phyloP scores from a whole-genome alignment of 495 filamentous ascomycete species.

The Aspergillus egyptiacus region DNA sequence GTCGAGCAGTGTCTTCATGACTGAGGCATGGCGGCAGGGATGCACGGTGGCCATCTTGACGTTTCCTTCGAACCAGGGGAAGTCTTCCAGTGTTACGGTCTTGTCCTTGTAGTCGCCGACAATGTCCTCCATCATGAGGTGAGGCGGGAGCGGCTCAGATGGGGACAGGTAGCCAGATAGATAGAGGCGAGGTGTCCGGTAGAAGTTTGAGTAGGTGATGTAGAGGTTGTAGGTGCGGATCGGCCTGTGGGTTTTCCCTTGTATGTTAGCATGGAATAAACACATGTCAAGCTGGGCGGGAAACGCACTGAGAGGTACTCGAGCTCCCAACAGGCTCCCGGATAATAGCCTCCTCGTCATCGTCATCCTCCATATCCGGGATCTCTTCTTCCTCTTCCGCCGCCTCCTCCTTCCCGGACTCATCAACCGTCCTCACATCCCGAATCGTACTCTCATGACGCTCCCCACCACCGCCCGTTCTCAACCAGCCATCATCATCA shows the following conservation, averaged over 20 bases:
- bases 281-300: background rate
- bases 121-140: constrained; percentile 98
- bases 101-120: constrained; percentile 99
- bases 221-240: constrained; percentile 93
- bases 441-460: constrained; percentile 61
- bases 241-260: constrained; percentile 59
- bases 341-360: constrained; percentile 97
- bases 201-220: constrained; percentile 95
- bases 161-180: constrained; percentile 82
- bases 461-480: constrained; percentile 60
- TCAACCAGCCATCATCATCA: constrained; percentile 86
- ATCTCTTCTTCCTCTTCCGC: constrained; percentile 84
- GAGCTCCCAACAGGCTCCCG: constrained; percentile 56
- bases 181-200: constrained; percentile 93
- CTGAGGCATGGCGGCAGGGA: constrained; percentile 85
- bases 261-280: background rate
- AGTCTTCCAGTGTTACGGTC: constrained; percentile 96
- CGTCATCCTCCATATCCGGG: constrained; percentile 97
- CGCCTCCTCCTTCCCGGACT: constrained; percentile 67
- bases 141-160: constrained; percentile 77
- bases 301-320: constrained; percentile 62
- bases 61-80: constrained; percentile 75
- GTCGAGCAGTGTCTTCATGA: constrained; percentile 97
- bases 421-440: constrained; percentile 83
- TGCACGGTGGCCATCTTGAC: constrained; percentile 96